Base-by-base conservation (phyloP, 495 filamentous ascomycete genomes). In the Filosporella fistucella region DNA sequence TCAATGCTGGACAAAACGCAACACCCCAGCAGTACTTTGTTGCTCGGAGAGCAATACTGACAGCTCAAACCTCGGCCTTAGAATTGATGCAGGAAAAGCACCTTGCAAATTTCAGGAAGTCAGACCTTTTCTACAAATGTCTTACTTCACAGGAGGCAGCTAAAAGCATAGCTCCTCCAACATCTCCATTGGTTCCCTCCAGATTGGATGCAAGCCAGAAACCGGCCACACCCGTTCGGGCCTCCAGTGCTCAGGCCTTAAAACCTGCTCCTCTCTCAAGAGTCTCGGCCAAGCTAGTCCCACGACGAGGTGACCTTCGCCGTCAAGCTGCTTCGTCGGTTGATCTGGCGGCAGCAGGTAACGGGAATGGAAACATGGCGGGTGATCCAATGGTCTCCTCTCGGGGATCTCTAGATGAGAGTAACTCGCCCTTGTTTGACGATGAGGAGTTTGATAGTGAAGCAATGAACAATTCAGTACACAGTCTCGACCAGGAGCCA, bases 91-190 rank as follows among this genome's bases (percentile, higher is more conserved):
- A 90, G 47, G 76, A 75, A 25, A 79, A 70, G 26, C 77, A 95
- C 57, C 91, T 91, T 49, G 80, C 83, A 16, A 84, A 81, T 33
- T 99, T 99, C 64, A 93, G 88, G 56, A 84, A 83, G 40, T 95
- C 90, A 0, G 90, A 96, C 58, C 61, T 97, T 0, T 99, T 88
- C 62, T 97, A 89, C 73, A 97, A 99, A 57, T 95, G 88, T 54
- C 71, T 97, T 4, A 87, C 93, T 9, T 88, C 91, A 1, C 90
- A 95, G 53, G 89, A 96, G 57, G 78, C 79, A 18, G 78, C 85
- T 0, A 70, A 72, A 42, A 67, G 61, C 29, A 29, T 34, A 20
- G 26, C 55, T n/a, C 58, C 57, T 10, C 52, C 63, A 56, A 21
- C 39, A 18, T 52, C 50, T 13, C 47, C 54, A 8, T 13, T 50